phyloP scores from a whole-genome alignment of 345 rosid species.

The Erysimum cheiranthoides region DNA sequence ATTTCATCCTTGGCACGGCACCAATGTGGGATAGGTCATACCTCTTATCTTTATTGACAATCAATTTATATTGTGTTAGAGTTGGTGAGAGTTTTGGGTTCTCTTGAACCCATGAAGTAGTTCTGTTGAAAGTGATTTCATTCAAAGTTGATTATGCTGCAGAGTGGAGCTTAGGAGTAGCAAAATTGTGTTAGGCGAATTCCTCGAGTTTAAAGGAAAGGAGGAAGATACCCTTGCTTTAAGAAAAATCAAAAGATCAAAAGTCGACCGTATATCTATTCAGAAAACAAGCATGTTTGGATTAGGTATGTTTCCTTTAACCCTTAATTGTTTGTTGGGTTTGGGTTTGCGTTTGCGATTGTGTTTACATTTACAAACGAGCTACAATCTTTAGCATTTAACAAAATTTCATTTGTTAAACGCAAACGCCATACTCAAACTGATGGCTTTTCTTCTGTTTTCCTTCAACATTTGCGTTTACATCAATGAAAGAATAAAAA shows the following conservation, averaged over 20 bases:
- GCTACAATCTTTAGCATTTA: not conserved
- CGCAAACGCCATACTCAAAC: not conserved
- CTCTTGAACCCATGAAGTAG: slow-evolving; percentile 19
- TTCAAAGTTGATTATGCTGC: slow-evolving; percentile 29
- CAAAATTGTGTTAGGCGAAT: slow-evolving; percentile 82
- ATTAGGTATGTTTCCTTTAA: slow-evolving; percentile 57
- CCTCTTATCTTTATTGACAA: slow-evolving; percentile 41
- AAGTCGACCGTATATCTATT: slow-evolving; percentile 63
- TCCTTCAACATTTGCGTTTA: not conserved
- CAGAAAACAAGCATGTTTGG: slow-evolving; percentile 96
- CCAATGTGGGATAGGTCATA: slow-evolving; percentile 97
- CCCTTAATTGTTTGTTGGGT: not conserved
- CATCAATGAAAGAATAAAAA: not conserved
- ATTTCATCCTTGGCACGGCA: slow-evolving; percentile 74
- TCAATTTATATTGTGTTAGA: not conserved
- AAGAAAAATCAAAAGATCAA: slow-evolving; percentile 77
- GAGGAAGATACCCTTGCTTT: slow-evolving; percentile 67
- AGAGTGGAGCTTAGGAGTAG: slow-evolving; percentile 87
- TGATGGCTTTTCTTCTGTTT: not conserved
- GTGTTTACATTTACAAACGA: not conserved
- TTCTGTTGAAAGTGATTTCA: not conserved
- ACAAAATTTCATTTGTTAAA: not conserved
- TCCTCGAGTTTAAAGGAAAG: slow-evolving; percentile 84
- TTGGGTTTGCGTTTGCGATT: not conserved
- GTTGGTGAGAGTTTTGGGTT: not conserved